Percentiles rank a stretch among this genome's conserved stretches.
phyloP scores from a whole-genome alignment of 1,284 basidiomycete genomes.

The Pseudozyma sp. region DNA sequence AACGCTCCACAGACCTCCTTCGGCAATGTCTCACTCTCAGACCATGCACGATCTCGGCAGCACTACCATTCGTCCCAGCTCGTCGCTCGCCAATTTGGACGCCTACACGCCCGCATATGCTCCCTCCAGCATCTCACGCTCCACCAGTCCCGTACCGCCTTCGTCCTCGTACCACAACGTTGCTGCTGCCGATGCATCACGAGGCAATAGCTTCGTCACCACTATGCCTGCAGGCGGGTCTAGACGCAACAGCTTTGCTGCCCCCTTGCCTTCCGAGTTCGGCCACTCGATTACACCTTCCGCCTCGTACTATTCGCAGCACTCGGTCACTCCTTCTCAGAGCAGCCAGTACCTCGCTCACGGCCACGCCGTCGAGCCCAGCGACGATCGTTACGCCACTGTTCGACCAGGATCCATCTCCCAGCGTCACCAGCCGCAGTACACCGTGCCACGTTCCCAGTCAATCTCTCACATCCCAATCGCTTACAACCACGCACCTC shows the following conservation, averaged over 20 bases:
- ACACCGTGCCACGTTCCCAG: conserved; percentile 35
- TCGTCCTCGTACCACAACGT: conserved; percentile 21
- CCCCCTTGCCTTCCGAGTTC: conserved; percentile 27
- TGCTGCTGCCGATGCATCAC: conserved; percentile 14
- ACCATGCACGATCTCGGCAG: conserved; percentile 52
- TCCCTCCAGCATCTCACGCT: conserved; percentile 50
- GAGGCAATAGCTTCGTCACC: conserved; percentile 28
- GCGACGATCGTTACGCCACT: conserved; percentile 43
- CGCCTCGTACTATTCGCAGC: conserved; percentile 44
- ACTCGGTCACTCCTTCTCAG: conserved; percentile 41
- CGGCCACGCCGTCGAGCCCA: conserved; percentile 10
- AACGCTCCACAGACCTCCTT: conserved; percentile 19
- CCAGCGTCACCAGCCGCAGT: conserved; percentile 14
- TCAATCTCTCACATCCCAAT: conserved; percentile 35
- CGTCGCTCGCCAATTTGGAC: conserved; percentile 58
- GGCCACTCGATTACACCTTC: conserved; percentile 35
- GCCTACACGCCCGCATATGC: conserved; percentile 64
- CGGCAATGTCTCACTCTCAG: conserved; percentile 31
- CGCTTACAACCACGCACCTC: conserved; percentile 29
- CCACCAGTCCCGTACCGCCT: conserved; percentile 51
- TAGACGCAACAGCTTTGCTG: conserved; percentile 32
- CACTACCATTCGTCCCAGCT: conserved; percentile 57
- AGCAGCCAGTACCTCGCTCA: conserved; percentile 26
- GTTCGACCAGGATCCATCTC: conserved; percentile 20
- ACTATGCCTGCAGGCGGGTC: conserved; percentile 19